phyloP scores from a whole-genome alignment of 163 green algal species.

The Volvox carteri region DNA sequence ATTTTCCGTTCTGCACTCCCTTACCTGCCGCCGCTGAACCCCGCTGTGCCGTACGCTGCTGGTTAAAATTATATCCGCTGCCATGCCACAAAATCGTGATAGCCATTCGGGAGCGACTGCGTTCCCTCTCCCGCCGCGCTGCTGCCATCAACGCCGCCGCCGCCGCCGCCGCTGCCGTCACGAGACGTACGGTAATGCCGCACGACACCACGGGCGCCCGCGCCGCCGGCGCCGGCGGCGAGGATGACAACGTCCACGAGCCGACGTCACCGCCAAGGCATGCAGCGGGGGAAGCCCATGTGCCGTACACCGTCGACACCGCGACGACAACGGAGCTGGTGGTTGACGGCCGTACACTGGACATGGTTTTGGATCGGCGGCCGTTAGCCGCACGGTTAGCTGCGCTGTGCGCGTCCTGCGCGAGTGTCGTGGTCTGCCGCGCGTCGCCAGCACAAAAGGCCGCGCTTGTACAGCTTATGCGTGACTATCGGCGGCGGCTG shows the following conservation, averaged over 20 bases:
- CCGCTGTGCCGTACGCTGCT: no score
- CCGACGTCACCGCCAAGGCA: no score
- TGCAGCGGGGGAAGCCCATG: no score
- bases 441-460: constrained; percentile 91
- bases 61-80: no score
- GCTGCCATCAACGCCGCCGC: neutral
- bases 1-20: no score
- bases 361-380: constrained; percentile 73
- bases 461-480: constrained; percentile 85
- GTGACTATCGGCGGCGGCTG: neutral
- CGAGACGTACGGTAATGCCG: neutral
- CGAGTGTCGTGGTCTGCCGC: constrained; percentile 72
- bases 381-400: constrained; percentile 61
- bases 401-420: constrained; percentile 73
- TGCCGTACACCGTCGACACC: neutral
- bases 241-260: no score
- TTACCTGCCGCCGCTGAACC: no score
- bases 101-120: constrained; percentile 13
- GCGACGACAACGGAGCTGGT: constrained; percentile 74
- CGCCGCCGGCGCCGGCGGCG: neutral
- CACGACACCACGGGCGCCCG: neutral
- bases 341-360: constrained; percentile 83
- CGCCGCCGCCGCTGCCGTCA: neutral
- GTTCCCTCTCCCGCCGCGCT: neutral
- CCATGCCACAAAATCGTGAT: no score